Evolutionary conservation across 345 rosid species (phyloP), one percentile per base, ranked within the genome.

Genomic region (Melaleuca alternifolia): DNA sequence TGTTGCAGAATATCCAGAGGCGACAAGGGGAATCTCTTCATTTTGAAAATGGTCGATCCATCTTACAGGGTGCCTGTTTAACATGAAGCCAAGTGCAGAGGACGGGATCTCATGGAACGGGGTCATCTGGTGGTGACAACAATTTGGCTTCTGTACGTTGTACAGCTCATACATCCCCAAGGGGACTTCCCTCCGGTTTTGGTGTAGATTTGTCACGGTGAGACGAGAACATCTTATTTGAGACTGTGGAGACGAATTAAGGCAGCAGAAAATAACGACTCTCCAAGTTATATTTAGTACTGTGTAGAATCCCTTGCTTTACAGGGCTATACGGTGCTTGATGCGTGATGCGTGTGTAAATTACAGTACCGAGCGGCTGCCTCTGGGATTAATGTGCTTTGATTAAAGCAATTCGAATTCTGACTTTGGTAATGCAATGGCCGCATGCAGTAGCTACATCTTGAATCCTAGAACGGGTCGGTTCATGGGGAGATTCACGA

Each of bases 11-110:
- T 96, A 86, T 95, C 98, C 54, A 94, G 98, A 85, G 99, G 99
- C 50, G 98, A 96, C 90, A 93, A 92, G 86, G 99, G 98, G 12
- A 97, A 96, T 88, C 88, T 97, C 92, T 97, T 97, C 91, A 52
- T 97, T 91, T 87, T 97, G 93, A 97, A 94, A 93, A 97, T 96
- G 98, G 86, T 95, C 5, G 98, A 97, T 92, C 97, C 96, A 3
- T 92, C 98, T 50, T 97, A 94, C 89, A 89, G 96, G 65, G 92
- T 96, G 65, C 98, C 98, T 53, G 89, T 89, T 52, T 71, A 37
- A 18, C 48, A 18, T 37, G 44, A 71, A 37, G 14, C 79, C 79
- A 21, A 71, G 23, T 37, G 48, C 26, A 1, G 79, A 71, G 48
- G 79, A 37, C 4, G 9, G 79, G 48, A 71, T 71, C 24, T 71